These are phyloP conservation scores for Crithidia thermophila DNA, from an alignment of 208 protist species.

Conservation along the genomic window DNA sequence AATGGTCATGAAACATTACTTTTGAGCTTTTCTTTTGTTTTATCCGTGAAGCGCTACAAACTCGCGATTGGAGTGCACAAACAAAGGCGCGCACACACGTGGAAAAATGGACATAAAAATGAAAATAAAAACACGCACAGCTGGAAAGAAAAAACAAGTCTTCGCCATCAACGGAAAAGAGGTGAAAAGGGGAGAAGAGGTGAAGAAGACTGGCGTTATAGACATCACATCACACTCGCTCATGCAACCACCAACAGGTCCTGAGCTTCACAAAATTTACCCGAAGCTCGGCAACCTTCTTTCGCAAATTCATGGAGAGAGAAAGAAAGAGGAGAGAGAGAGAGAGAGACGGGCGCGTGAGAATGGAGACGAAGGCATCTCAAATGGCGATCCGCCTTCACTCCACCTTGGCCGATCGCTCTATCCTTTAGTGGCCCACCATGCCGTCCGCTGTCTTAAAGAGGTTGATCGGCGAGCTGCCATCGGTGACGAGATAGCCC, in stretches of 20 bases:
- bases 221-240: too few relatives aligned
- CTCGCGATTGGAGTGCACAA: neutral
- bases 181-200: too few relatives aligned
- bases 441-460: constrained; percentile 87
- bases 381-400: too few relatives aligned
- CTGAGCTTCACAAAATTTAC: too few relatives aligned
- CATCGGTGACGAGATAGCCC: constrained; percentile 94
- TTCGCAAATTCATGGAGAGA: neutral
- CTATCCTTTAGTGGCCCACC: constrained; percentile 1
- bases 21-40: neutral
- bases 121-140: too few relatives aligned
- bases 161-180: too few relatives aligned
- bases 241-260: too few relatives aligned
- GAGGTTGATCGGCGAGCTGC: constrained; percentile 91
- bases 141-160: too few relatives aligned
- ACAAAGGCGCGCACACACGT: neutral
- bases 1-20: neutral
- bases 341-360: neutral
- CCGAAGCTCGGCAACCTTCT: too few relatives aligned
- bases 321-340: neutral
- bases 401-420: neutral
- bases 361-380: neutral
- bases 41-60: neutral
- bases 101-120: neutral
- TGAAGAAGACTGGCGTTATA: too few relatives aligned